A percentile compares a stretch with the other conserved stretches of the same genome.
These are phyloP conservation scores for Xylaria palmicola DNA, from an alignment of 495 filamentous ascomycete species.

Conservation along the genomic window DNA sequence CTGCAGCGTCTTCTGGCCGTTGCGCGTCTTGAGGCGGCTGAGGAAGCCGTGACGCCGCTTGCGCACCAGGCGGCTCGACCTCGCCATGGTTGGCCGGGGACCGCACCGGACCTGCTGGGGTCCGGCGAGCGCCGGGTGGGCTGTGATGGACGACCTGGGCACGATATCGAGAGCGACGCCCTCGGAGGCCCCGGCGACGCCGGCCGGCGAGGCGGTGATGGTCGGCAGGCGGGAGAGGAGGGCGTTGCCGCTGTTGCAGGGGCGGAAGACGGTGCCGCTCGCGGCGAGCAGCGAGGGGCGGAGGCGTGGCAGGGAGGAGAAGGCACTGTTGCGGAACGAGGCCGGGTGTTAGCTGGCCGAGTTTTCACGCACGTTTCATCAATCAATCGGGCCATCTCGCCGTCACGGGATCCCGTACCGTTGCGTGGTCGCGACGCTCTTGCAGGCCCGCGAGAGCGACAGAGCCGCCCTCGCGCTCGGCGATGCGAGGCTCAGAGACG, in stretches of 20 bases:
- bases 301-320: conserved; percentile 41
- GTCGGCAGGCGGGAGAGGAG: conserved; percentile 16
- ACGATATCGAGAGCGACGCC: conserved; percentile 34
- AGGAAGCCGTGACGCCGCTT: conserved; percentile 49
- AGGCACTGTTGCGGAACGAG: conserved; percentile 25
- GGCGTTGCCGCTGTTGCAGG: conserved; percentile 7
- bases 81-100: conserved; percentile 44
- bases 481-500: conserved; percentile 6
- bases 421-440: conserved; percentile 4
- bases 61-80: conserved; percentile 44
- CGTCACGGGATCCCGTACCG: conserved; percentile 1
- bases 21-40: conserved; percentile 36
- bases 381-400: background rate
- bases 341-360: background rate
- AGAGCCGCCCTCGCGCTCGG: conserved; percentile 11
- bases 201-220: conserved; percentile 9
- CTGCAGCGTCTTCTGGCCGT: conserved; percentile 40
- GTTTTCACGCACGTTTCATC: no score
- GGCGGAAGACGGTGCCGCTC: conserved; percentile 30
- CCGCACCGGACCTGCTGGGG: conserved; percentile 45
- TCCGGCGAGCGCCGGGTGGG: conserved; percentile 40
- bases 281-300: conserved; percentile 35
- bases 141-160: conserved; percentile 33
- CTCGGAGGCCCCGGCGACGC: conserved; percentile 3
- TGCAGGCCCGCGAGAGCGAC: background rate